phyloP scores from a whole-genome alignment of 345 rosid species.

The Corchorus capsularis region DNA sequence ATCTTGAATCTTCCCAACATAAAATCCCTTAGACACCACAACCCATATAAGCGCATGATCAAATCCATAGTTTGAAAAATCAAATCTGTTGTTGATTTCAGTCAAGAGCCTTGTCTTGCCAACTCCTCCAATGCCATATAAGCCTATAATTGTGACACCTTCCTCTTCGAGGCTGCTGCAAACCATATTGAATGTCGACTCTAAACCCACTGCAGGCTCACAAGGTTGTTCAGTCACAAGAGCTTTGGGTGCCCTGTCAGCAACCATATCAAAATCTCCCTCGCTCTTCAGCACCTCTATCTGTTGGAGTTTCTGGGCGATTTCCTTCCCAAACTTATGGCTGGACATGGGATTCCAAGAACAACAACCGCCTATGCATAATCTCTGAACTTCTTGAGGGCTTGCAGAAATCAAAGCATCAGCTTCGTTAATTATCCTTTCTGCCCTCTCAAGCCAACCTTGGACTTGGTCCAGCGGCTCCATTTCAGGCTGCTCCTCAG shows the following conservation, averaged over 20 bases:
- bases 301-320: neutral
- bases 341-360: neutral
- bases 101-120: conserved; percentile 16
- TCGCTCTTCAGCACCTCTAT: neutral
- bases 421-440: neutral
- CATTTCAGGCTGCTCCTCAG: neutral
- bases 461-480: neutral
- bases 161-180: neutral
- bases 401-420: neutral
- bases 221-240: neutral
- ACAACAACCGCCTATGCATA: conserved; percentile 10
- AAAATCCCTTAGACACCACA: conserved; percentile 35
- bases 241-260: neutral
- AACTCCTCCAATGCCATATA: conserved; percentile 11
- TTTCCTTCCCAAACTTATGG: neutral
- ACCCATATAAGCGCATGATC: conserved; percentile 48
- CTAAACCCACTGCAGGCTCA: neutral
- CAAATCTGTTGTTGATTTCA: conserved; percentile 1
- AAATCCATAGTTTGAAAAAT: conserved; percentile 16
- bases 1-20: conserved; percentile 36
- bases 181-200: neutral
- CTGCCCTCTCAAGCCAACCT: conserved; percentile 16
- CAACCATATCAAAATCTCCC: neutral
- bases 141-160: neutral
- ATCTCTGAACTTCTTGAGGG: neutral